Conservation (phyloP, 495 filamentous ascomycete species). For the Cenococcum geophilum region DNA sequence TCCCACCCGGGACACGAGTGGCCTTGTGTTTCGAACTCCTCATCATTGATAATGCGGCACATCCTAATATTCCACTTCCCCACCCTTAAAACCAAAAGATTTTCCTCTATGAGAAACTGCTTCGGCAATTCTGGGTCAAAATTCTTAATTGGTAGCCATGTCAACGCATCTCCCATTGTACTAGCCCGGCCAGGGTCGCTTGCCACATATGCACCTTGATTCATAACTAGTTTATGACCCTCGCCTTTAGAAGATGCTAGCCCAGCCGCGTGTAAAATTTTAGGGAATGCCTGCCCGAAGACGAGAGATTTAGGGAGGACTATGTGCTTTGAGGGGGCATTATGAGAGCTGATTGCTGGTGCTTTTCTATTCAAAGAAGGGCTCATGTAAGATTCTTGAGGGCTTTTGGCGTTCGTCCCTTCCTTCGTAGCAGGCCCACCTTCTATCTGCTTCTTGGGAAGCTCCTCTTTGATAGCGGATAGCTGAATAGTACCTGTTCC, state of each 20-base stretch:
- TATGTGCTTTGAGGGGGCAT: constrained; percentile 45
- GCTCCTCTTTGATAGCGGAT: constrained; percentile 19
- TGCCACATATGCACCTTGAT: constrained; percentile 60
- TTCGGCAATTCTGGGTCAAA: constrained; percentile 53
- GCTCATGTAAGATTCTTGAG: background rate
- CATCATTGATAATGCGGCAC: constrained; percentile 64
- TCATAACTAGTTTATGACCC: constrained; percentile 56
- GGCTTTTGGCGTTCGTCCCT: background rate
- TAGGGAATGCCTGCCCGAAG: constrained; percentile 53
- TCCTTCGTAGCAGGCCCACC: background rate
- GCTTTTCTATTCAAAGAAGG: background rate
- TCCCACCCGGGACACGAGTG: constrained; percentile 26
- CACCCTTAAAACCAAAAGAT: constrained; percentile 60
- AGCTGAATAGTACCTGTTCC: constrained; percentile 15
- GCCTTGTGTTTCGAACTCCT: constrained; percentile 47
- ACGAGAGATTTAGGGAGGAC: constrained; percentile 63
- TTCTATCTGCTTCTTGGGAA: background rate
- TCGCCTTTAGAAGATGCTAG: constrained; percentile 59
- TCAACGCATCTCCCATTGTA: constrained; percentile 53
- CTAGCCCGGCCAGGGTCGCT: constrained; percentile 49
- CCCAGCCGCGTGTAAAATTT: constrained; percentile 61
- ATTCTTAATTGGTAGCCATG: constrained; percentile 51
- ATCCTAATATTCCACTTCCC: constrained; percentile 79
- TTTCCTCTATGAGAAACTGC: constrained; percentile 57
- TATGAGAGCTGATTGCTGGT: constrained; percentile 14